Evolutionary conservation across 768 basidiomycete species (phyloP).

Genomic region (Exsudoporus frostii): DNA sequence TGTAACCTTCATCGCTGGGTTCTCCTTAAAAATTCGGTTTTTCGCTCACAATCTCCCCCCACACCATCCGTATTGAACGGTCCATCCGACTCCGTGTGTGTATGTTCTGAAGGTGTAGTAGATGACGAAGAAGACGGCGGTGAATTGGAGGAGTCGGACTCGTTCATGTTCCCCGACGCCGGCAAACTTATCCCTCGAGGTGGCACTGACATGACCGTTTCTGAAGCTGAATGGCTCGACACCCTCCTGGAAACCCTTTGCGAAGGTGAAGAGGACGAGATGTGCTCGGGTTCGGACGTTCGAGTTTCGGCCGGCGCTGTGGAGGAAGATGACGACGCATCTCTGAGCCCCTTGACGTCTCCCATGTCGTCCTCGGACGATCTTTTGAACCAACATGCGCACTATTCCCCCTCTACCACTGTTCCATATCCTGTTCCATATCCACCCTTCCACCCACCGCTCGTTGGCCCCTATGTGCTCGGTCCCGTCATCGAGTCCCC

Average conservation of each 20-base stretch:
- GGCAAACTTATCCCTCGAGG: conserved; percentile 46
- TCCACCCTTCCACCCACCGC: conserved; percentile 58
- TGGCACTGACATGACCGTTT: conserved; percentile 37
- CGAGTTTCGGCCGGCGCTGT: conserved; percentile 45
- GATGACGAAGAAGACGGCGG: conserved; percentile 52
- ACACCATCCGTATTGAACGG: conserved; percentile 26
- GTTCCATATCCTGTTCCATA: conserved; percentile 63
- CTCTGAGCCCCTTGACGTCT: conserved; percentile 61
- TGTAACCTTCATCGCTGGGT: conserved; percentile 85
- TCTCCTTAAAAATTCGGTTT: conserved; percentile 80
- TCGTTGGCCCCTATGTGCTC: conserved; percentile 51
- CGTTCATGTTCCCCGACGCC: conserved; percentile 81
- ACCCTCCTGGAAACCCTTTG: conserved; percentile 71
- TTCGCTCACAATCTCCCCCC: conserved; percentile 47
- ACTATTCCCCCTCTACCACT: conserved; percentile 46
- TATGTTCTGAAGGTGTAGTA: conserved; percentile 36
- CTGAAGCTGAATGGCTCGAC: conserved; percentile 81
- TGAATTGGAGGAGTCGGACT: conserved; percentile 47
- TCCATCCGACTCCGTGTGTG: conserved; percentile 25
- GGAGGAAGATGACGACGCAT: conserved; percentile 57
- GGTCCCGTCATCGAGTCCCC: conserved; percentile 42
- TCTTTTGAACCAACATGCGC: conserved; percentile 52
- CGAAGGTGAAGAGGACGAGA: conserved; percentile 69
- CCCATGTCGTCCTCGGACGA: conserved; percentile 80
- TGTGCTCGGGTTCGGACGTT: conserved; percentile 42